These are phyloP conservation scores for Phytophthora pluvialis DNA, from an alignment of 352 stramenopile species.

Conservation along the genomic window DNA sequence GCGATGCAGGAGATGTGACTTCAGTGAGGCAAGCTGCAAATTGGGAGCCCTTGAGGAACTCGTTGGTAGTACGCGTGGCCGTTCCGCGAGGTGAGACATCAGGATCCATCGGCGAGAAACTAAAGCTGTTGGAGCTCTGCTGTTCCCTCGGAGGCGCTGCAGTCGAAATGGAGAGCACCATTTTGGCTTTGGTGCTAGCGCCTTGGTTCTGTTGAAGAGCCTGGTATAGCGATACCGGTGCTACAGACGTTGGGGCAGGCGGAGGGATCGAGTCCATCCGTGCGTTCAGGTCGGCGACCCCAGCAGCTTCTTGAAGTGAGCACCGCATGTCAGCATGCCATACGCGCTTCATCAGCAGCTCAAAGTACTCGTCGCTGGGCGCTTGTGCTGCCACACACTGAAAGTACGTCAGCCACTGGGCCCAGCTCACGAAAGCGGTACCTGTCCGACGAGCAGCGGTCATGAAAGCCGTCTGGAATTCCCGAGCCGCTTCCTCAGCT, in stretches of 20 bases:
- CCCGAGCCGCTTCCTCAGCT: conserved; percentile 54
- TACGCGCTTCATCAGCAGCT: conserved; percentile 73
- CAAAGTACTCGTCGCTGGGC: conserved; percentile 80
- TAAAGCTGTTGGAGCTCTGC: conserved; percentile 16
- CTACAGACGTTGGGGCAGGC: conserved; percentile 9
- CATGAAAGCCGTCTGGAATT: conserved; percentile 65
- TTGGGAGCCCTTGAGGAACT: conserved; percentile 76
- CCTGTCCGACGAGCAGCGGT: conserved; percentile 36
- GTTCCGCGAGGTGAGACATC: conserved; percentile 47
- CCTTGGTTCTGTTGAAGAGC: conserved; percentile 56
- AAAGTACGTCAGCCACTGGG: conserved; percentile 81
- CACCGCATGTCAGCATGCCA: conserved; percentile 59
- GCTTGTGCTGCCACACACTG: conserved; percentile 73
- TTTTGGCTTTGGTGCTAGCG: conserved; percentile 26
- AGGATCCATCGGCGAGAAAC: conserved; percentile 16
- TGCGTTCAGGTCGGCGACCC: conserved; percentile 10
- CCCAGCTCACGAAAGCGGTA: conserved; percentile 66
- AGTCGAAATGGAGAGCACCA: conserved; percentile 42
- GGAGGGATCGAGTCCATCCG: conserved; percentile 14
- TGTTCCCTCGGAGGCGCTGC: conserved; percentile 32
- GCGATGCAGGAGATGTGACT: conserved; percentile 35
- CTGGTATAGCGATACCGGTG: conserved; percentile 57
- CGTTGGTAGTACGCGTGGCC: conserved; percentile 46
- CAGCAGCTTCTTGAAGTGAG: conserved; percentile 43
- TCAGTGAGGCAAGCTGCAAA: conserved; percentile 71